Evolutionary conservation across 2,329 filamentous ascomycete species (phyloP).

Genomic region (Biscogniauxia mediterranea): DNA sequence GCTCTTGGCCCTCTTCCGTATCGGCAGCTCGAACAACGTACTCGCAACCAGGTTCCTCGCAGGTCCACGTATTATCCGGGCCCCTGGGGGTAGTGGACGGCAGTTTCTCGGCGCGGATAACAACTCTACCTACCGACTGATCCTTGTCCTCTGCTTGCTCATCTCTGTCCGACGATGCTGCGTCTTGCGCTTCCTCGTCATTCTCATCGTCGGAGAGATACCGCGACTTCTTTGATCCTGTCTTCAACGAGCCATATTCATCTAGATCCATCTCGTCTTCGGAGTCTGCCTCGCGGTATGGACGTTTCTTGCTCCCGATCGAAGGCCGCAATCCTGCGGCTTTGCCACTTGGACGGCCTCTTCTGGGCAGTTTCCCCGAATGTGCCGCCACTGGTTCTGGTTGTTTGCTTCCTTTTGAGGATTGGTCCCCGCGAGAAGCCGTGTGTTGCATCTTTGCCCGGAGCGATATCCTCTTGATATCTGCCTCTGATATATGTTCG

Average conservation of each 20-base stretch:
- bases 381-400: constrained; percentile 11
- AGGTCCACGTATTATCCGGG: constrained; percentile 64
- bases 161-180: constrained; percentile 29
- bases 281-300: constrained; percentile 30
- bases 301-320: constrained; percentile 44
- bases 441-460: constrained; percentile 24
- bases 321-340: constrained; percentile 44
- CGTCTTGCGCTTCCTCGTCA: constrained; percentile 19
- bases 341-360: constrained; percentile 42
- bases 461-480: constrained; percentile 23
- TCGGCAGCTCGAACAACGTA: constrained; percentile 64
- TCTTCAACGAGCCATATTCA: constrained; percentile 25
- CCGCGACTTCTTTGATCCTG: constrained; percentile 28
- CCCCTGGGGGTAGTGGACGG: constrained; percentile 51
- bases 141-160: constrained; percentile 24
- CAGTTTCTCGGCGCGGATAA: constrained; percentile 49
- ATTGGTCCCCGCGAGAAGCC: constrained; percentile 14
- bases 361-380: constrained; percentile 25
- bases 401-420: constrained; percentile 17
- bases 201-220: constrained; percentile 23
- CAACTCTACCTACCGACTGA: constrained; percentile 30
- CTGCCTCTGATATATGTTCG: constrained; percentile 25
- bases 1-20: constrained; percentile 49
- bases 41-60: constrained; percentile 61
- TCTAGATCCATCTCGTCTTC: constrained; percentile 40